These are phyloP conservation scores for Curvularia hawaiiensis DNA, from an alignment of 2,329 filamentous ascomycete species.

Conservation along the genomic window DNA sequence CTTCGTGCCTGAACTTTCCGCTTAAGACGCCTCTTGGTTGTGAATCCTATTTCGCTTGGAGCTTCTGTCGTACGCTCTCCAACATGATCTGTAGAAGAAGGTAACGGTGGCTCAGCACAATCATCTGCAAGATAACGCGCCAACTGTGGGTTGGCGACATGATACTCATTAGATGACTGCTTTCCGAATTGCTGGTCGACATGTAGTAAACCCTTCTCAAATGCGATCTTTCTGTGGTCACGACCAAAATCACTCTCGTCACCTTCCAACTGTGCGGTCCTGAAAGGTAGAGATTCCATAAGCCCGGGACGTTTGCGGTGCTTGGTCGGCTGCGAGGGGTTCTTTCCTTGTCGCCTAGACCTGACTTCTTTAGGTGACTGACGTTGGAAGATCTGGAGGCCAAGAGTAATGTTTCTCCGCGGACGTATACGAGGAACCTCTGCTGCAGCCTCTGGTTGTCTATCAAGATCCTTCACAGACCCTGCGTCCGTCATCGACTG, in stretches of 20 bases:
- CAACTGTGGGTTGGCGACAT: conserved; percentile 36
- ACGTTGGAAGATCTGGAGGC: conserved; percentile 22
- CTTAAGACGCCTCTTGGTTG: conserved; percentile 29
- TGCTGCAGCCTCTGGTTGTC: conserved; percentile 1
- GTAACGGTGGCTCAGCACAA: conserved; percentile 26
- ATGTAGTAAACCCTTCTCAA: conserved; percentile 40
- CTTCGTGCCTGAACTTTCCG: conserved; percentile 52
- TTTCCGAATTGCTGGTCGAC: conserved; percentile 35
- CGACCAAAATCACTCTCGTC: conserved; percentile 47
- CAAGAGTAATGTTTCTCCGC: conserved; percentile 9
- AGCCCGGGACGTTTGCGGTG: not conserved
- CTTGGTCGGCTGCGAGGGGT: not conserved
- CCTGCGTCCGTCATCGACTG: not conserved
- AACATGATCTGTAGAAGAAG: conserved; percentile 24
- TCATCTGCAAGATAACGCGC: conserved; percentile 43
- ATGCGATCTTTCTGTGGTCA: conserved; percentile 45
- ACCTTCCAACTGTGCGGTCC: conserved; percentile 51
- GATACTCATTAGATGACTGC: conserved; percentile 13
- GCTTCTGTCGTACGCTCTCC: conserved; percentile 14
- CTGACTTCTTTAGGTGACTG: conserved; percentile 1
- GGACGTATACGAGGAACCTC: not conserved
- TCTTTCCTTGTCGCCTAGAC: conserved; percentile 6
- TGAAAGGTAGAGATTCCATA: conserved; percentile 23
- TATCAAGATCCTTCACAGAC: conserved; percentile 4
- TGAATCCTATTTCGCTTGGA: not conserved